These are phyloP conservation scores for Lepidium didymum DNA, from an alignment of 345 rosid genomes.

Conservation along the genomic window DNA sequence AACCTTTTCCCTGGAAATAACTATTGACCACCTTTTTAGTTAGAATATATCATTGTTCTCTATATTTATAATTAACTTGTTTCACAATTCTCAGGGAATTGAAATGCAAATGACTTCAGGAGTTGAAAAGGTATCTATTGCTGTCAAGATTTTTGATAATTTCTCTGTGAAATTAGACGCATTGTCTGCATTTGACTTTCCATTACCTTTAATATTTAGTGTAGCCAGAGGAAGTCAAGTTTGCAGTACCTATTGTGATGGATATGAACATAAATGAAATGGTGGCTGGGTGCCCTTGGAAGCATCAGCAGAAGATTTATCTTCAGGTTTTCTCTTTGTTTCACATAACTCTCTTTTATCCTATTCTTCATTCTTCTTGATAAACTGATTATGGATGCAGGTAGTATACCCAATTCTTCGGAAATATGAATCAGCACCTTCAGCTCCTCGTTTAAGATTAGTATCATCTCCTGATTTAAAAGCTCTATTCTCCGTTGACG, in stretches of 20 bases:
- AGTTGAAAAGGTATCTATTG: constrained; percentile 69
- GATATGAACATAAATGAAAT: constrained; percentile 71
- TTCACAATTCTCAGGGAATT: constrained; percentile 55
- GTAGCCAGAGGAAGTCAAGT: constrained; percentile 94
- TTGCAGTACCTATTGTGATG: constrained; percentile 80
- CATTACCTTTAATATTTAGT: constrained; percentile 50
- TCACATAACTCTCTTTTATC: not conserved
- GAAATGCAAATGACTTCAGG: constrained; percentile 82
- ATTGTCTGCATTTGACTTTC: constrained; percentile 13
- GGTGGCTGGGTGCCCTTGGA: constrained; percentile 88
- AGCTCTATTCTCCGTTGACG: constrained; percentile 61
- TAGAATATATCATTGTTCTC: not conserved
- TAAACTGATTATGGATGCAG: constrained; percentile 30
- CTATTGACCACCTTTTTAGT: not conserved
- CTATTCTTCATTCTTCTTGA: not conserved
- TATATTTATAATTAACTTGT: not conserved
- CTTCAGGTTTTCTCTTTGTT: constrained; percentile 59
- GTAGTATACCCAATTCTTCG: constrained; percentile 74
- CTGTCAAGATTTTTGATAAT: not conserved
- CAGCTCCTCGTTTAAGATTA: constrained; percentile 81
- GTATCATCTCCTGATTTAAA: constrained; percentile 64
- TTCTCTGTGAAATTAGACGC: not conserved
- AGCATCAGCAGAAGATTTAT: constrained; percentile 75
- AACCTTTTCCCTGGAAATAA: not conserved
- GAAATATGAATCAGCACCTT: constrained; percentile 60